Evolutionary conservation across 495 filamentous ascomycete species (phyloP).

Genomic region (Friedmanniomyces simplex): DNA sequence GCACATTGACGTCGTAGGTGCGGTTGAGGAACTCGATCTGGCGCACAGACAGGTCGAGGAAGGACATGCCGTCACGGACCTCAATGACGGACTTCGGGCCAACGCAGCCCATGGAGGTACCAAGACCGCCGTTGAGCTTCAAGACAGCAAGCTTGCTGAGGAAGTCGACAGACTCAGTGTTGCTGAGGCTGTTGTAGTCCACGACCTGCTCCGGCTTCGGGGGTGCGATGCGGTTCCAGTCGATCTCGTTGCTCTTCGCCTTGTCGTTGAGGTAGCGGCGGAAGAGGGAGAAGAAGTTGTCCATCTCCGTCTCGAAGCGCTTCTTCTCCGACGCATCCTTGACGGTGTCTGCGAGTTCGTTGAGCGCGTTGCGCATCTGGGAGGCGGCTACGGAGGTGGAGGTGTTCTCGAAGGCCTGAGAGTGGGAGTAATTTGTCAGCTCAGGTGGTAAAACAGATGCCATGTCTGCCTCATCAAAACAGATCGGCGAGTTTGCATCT

Average conservation of each 20-base stretch:
- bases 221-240: slow-evolving; percentile 92
- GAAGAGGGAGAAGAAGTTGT: slow-evolving; percentile 99
- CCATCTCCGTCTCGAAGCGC: slow-evolving; percentile 97
- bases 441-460: background rate
- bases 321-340: slow-evolving; percentile 74
- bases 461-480: background rate
- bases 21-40: slow-evolving; percentile 99
- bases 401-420: slow-evolving; percentile 95
- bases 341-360: slow-evolving; percentile 81
- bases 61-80: slow-evolving; percentile 99
- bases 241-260: slow-evolving; percentile 85
- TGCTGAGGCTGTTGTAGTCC: slow-evolving; percentile 77
- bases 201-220: slow-evolving; percentile 87
- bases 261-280: slow-evolving; percentile 96
- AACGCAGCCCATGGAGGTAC: slow-evolving; percentile 99
- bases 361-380: slow-evolving; percentile 97
- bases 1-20: slow-evolving; percentile 92
- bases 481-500: background rate
- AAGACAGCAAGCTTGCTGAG: slow-evolving; percentile 96
- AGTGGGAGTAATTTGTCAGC: background rate
- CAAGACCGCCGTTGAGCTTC: slow-evolving; percentile 98
- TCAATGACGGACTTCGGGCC: slow-evolving; percentile 99
- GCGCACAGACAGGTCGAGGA: slow-evolving; percentile 95
- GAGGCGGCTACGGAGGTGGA: slow-evolving; percentile 94
- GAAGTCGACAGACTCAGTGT: slow-evolving; percentile 79